Evolutionary conservation across 495 filamentous ascomycete genomes (phyloP), one percentile per base, ranked within the genome.

Genomic region (Neohortaea acidophila): DNA sequence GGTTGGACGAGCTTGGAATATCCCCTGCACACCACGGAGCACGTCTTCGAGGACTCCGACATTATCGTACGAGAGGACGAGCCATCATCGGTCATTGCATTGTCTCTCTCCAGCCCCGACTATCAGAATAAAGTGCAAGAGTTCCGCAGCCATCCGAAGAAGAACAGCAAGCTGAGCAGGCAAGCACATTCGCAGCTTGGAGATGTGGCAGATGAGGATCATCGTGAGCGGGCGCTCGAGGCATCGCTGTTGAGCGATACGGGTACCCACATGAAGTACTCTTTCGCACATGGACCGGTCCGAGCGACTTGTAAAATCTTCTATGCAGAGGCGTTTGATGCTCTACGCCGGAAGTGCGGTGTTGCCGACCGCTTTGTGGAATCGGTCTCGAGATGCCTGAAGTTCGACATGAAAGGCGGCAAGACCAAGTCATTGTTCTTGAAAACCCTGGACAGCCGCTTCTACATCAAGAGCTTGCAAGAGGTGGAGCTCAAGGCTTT

Each of bases 391-490:
- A 75, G 91, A 12, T 96, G 91, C 60, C 65, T 87, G 15, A 94
- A 96, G 55, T 99, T 86, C 86, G 89, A 99, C 55, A 93, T 84
- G 11, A 94, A 94, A 56, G 89, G 89, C 31, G 89, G 89, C 36
- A 99, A 99, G 59, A 93, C 86, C 11, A 94, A 93, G 53, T 92
- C 84, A 1, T 73, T 99, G n/a, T 99, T 99, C 51, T 62, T 99
- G 41, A 96, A 96, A 59, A 96, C 91, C 0, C 70, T 92, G 9
- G 89, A 99, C 50, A 84, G 94, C 49, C 77, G 89, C 14, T 79
- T 99, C 43, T 83, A 96, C 32, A 71, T 93, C 43, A 89, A 89
- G 61, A 85, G 82, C 0, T 63, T 99, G 9, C 83, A 84, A 4
- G 71, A 82, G 9, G 75, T 93, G 41, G 89, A 99, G 59, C 89